phyloP scores from a whole-genome alignment of 2,329 filamentous ascomycete species.

The Ascomycota sp. region DNA sequence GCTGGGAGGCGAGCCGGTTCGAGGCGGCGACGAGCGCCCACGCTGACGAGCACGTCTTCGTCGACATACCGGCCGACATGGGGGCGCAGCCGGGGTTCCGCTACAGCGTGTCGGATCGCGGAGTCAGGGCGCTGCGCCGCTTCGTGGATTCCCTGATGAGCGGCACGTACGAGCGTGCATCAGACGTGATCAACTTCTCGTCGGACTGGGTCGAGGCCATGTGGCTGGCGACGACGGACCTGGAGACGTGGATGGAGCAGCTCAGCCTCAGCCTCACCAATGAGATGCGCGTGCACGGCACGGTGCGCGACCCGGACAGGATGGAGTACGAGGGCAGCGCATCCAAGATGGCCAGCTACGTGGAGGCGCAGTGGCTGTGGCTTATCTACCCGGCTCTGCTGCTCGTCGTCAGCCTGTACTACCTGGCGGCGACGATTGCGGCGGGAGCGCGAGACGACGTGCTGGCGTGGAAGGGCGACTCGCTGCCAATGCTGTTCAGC shows the following conservation, averaged over 20 bases:
- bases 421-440: constrained; percentile 15
- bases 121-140: constrained; percentile 9
- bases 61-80: constrained; percentile 10
- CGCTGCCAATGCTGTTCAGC: constrained; percentile 18
- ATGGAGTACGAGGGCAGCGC: constrained; percentile 10
- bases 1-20: constrained; percentile 11
- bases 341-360: constrained; percentile 10
- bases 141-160: constrained; percentile 13
- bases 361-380: constrained; percentile 16
- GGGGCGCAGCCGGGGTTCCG: constrained; percentile 7
- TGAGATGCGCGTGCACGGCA: constrained; percentile 14
- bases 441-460: constrained; percentile 14
- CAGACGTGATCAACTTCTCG: constrained; percentile 11
- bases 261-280: constrained; percentile 15
- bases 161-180: constrained; percentile 11
- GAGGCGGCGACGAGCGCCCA: constrained; percentile 8
- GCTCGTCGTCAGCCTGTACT: constrained; percentile 14
- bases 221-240: constrained; percentile 11
- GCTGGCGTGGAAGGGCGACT: constrained; percentile 17
- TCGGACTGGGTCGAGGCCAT: constrained; percentile 18
- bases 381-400: constrained; percentile 14
- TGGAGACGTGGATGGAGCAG: constrained; percentile 12
- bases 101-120: constrained; percentile 12
- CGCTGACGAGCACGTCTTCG: constrained; percentile 12
- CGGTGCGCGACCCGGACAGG: constrained; percentile 2